These are phyloP conservation scores for Gigaspora rosea DNA, from an alignment of 192 early-diverging fungal genomes.

Conservation along the genomic window DNA sequence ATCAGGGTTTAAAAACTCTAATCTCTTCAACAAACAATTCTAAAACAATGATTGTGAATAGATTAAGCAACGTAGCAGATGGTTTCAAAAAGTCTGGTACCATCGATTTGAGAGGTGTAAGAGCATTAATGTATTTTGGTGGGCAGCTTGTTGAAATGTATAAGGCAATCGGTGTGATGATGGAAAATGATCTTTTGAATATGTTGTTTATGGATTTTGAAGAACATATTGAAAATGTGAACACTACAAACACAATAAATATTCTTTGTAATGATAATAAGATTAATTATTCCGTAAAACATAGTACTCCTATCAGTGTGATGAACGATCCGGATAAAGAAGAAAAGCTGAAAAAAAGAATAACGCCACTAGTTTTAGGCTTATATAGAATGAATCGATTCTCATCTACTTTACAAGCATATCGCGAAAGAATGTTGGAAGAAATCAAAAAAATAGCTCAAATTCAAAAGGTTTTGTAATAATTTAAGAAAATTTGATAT, in stretches of 20 bases:
- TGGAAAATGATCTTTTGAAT: conserved; percentile 72
- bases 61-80: conserved; percentile 25
- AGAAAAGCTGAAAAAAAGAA: conserved; percentile 50
- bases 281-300: not conserved
- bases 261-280: conserved; percentile 14
- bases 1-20: conserved; percentile 37
- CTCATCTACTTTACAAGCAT: conserved; percentile 66
- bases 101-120: conserved; percentile 66
- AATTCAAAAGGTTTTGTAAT: conserved; percentile 64
- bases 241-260: conserved; percentile 37
- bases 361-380: conserved; percentile 77
- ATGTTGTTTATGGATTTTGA: conserved; percentile 65
- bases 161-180: conserved; percentile 65
- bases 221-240: conserved; percentile 53
- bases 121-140: conserved; percentile 58
- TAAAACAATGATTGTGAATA: conserved; percentile 23
- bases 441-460: conserved; percentile 80
- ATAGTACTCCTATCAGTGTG: conserved; percentile 8
- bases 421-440: conserved; percentile 72
- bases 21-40: conserved; percentile 43
- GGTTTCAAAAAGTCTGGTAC: conserved; percentile 33
- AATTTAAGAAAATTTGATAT: not conserved
- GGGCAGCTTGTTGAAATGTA: conserved; percentile 67
- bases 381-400: conserved; percentile 75
- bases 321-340: conserved; percentile 37